phyloP scores from a whole-genome alignment of 2,329 filamentous ascomycete genomes.

The Fusarium nurragi region DNA sequence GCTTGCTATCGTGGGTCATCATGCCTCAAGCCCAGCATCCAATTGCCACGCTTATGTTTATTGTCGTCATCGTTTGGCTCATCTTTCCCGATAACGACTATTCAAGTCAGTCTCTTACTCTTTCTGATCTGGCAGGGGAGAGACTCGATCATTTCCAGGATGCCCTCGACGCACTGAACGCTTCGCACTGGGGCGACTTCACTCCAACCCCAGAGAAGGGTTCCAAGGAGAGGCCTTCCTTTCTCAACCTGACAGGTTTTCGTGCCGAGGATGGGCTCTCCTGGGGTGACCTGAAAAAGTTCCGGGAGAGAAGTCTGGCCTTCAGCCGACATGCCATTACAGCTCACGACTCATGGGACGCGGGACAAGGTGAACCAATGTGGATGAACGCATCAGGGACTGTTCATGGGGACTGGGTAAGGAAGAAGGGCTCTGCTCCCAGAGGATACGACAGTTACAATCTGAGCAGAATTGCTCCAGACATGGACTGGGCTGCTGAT shows the following conservation, averaged over 20 bases:
- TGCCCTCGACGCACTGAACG: slow-evolving; percentile 64
- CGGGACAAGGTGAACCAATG: slow-evolving; percentile 55
- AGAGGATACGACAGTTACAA: slow-evolving; percentile 66
- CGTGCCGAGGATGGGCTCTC: slow-evolving; percentile 77
- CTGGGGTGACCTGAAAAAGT: slow-evolving; percentile 77
- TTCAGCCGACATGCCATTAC: slow-evolving; percentile 65
- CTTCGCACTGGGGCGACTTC: slow-evolving; percentile 69
- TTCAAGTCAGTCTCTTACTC: slow-evolving; percentile 46
- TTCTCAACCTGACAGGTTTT: slow-evolving; percentile 81
- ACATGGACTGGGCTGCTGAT: slow-evolving; percentile 69
- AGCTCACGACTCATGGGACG: slow-evolving; percentile 54
- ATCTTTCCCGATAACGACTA: slow-evolving; percentile 52
- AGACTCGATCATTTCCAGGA: slow-evolving; percentile 63
- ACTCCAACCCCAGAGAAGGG: slow-evolving; percentile 51
- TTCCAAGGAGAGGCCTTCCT: slow-evolving; percentile 53
- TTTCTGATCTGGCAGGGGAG: slow-evolving; percentile 52
- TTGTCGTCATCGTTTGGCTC: slow-evolving; percentile 53
- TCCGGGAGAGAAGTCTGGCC: slow-evolving; percentile 71
- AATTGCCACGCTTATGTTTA: slow-evolving; percentile 44
- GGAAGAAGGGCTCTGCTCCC: slow-evolving; percentile 59
- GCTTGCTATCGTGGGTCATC: slow-evolving; percentile 43
- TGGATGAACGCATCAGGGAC: slow-evolving; percentile 84
- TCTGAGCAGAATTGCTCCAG: slow-evolving; percentile 70
- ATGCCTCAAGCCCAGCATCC: slow-evolving; percentile 60
- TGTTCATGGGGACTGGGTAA: slow-evolving; percentile 79